phyloP scores from a whole-genome alignment of 179 eudicot genomes.

The Camellia oleifera region DNA sequence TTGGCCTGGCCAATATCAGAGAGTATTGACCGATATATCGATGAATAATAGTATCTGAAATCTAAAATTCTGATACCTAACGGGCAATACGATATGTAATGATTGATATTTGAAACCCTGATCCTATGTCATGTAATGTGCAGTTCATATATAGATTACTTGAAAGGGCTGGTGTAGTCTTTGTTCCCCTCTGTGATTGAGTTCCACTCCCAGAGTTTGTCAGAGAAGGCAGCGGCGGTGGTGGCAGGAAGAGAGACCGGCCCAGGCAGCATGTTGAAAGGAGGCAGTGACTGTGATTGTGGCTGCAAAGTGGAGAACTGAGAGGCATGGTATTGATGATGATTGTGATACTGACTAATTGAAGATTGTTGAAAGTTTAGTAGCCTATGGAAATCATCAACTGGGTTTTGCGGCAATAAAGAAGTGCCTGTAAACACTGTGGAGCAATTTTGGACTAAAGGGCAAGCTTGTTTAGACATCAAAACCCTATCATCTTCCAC shows the following conservation, averaged over 20 bases:
- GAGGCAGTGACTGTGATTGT: slow-evolving; percentile 18
- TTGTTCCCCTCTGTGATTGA: slow-evolving; percentile 45
- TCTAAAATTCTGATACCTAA: too few relatives aligned
- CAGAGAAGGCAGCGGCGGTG: slow-evolving; percentile 28
- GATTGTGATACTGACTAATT: neutral
- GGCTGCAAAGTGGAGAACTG: neutral
- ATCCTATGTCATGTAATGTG: neutral
- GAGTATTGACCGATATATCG: too few relatives aligned
- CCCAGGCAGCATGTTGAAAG: slow-evolving; percentile 27
- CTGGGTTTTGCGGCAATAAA: slow-evolving; percentile 13
- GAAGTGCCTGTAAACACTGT: slow-evolving; percentile 18
- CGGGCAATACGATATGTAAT: too few relatives aligned
- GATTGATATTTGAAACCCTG: too few relatives aligned
- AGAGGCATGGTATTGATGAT: neutral
- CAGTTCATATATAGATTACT: slow-evolving; percentile 29
- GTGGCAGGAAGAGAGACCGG: slow-evolving; percentile 15
- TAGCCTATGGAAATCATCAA: slow-evolving; percentile 67
- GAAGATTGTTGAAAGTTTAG: slow-evolving; percentile 50
- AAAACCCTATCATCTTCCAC: slow-evolving; percentile 9
- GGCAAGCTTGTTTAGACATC: neutral
- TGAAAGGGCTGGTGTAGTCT: slow-evolving; percentile 52
- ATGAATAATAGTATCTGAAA: too few relatives aligned
- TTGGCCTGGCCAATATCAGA: too few relatives aligned
- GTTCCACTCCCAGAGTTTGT: slow-evolving; percentile 77
- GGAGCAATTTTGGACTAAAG: slow-evolving; percentile 13